Evolutionary conservation across 352 stramenopile genomes (phyloP), one percentile per base, ranked within the genome.

Genomic region (Phytophthora parvispora): DNA sequence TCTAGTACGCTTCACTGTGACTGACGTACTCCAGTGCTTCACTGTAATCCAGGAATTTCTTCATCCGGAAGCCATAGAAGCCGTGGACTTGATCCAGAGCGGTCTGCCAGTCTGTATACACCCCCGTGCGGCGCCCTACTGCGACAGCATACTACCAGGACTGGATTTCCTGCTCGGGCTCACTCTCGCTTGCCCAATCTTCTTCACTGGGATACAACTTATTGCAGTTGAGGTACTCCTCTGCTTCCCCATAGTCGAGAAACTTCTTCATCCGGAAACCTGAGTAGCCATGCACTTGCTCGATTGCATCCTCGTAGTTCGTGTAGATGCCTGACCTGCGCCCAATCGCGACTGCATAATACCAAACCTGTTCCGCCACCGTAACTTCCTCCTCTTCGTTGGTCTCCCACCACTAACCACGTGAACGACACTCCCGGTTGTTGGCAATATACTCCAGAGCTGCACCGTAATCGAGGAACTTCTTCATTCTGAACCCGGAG

Each of bases 221-320:
- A 22, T 65, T 58, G 15, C 29, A 51, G 60, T 62, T 24, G 22
- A 68, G 29, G 20, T 61, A 68, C 42, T 50, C 60, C 10, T 68
- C 38, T 3, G 83, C 85, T 47, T 90, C 64, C 9, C 63, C 47
- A 20, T 74, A 54, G 13, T 72, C 77, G 25, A 72, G 40, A 58
- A 93, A 90, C 48, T 89, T 90, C 55, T 93, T 90, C 61, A 78
- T 89, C 10, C 67, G 56, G 40, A 83, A 83, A 27, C 78, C 77
- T 4, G 70, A 57, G 32, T 81, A 89, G 16, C 80, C 80, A 38
- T 88, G 83, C 20, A 91, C 80, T 56, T 85, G 71, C 3, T 45
- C 16, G 16, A 54, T 32, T 1, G 47, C 60, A 8, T 67, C 36
- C 6, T 60, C 16, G 27, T 53, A 22, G n/a, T 36, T 67, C 7